A percentile compares a stretch with the other conserved stretches of the same genome.
Evolutionary conservation across 2,329 filamentous ascomycete genomes (phyloP).

Genomic region (Metarhizium album): DNA sequence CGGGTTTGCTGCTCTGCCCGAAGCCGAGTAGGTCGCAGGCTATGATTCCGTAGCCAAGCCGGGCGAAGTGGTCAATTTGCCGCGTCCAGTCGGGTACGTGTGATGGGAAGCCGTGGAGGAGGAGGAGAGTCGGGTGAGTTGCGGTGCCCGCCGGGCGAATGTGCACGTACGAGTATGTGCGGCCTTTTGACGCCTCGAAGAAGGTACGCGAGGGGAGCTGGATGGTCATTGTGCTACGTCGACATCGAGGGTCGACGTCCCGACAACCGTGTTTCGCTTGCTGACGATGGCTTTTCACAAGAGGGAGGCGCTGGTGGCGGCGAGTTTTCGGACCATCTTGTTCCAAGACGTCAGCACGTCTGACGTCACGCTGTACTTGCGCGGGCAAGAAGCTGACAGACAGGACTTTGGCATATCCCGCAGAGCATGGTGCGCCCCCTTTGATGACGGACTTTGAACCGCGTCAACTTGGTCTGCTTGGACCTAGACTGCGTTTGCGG

Average conservation of each 20-base stretch:
- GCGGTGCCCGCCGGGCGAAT: constrained; percentile 9
- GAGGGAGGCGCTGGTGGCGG: constrained; percentile 10
- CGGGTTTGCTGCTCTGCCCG: constrained; percentile 22
- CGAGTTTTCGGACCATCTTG: constrained; percentile 14
- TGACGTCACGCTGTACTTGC: no score
- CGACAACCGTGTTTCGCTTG: no score
- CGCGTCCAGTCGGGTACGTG: constrained; percentile 31
- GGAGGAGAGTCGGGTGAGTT: constrained; percentile 25
- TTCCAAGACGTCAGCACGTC: not conserved
- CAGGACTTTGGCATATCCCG: no score
- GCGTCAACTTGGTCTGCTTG: no score
- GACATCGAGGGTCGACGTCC: no score
- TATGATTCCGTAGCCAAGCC: constrained; percentile 30
- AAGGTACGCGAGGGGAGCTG: constrained; percentile 1
- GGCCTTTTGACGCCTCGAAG: constrained; percentile 10
- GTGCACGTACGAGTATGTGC: constrained; percentile 21
- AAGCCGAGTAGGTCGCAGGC: constrained; percentile 31
- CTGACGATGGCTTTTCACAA: not conserved
- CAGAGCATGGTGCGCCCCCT: no score
- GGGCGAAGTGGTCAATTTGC: constrained; percentile 27
- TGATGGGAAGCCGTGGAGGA: constrained; percentile 39
- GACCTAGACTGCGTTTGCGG: no score
- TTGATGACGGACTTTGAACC: no score
- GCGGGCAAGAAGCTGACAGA: no score
- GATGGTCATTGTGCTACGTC: constrained; percentile 4